phyloP scores from a whole-genome alignment of 1,139 yeast species.

The Protomyces pachydermus region DNA sequence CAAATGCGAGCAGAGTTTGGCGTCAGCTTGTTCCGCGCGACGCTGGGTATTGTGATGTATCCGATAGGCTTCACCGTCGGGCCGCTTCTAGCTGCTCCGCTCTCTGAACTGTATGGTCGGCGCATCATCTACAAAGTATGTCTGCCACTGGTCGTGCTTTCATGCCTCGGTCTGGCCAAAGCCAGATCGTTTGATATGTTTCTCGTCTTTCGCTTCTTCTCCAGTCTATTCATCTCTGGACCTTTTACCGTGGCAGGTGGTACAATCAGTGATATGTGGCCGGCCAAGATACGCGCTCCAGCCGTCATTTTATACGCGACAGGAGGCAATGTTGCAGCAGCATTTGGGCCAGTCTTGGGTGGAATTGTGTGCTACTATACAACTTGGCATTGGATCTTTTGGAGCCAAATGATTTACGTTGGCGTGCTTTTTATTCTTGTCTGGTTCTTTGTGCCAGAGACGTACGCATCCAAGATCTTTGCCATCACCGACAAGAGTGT shows the following conservation, averaged over 20 bases:
- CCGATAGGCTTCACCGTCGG: conserved; percentile 60
- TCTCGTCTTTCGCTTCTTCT: conserved; percentile 66
- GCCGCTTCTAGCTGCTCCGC: conserved; percentile 46
- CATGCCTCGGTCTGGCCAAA: conserved; percentile 54
- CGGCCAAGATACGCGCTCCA: neutral
- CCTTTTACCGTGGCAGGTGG: conserved; percentile 87
- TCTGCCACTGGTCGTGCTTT: conserved; percentile 52
- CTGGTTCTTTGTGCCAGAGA: conserved; percentile 63
- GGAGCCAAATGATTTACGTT: conserved; percentile 48
- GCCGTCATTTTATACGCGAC: conserved; percentile 50
- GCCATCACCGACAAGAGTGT: conserved; percentile 38
- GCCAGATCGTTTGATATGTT: conserved; percentile 47
- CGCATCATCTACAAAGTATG: conserved; percentile 42
- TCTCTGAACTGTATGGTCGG: conserved; percentile 56
- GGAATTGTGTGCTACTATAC: conserved; percentile 62
- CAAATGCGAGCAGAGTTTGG: conserved; percentile 8
- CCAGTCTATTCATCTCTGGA: conserved; percentile 78
- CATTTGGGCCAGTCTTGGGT: conserved; percentile 70
- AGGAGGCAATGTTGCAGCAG: conserved; percentile 67
- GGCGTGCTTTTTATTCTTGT: conserved; percentile 57
- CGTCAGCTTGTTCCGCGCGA: conserved; percentile 8
- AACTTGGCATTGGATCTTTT: conserved; percentile 58
- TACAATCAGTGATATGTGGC: conserved; percentile 48
- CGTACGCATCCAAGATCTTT: conserved; percentile 80
- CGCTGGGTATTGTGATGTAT: conserved; percentile 47